Conservation (phyloP, 306 rosid species). For the Citrullus mucosospermus region DNA sequence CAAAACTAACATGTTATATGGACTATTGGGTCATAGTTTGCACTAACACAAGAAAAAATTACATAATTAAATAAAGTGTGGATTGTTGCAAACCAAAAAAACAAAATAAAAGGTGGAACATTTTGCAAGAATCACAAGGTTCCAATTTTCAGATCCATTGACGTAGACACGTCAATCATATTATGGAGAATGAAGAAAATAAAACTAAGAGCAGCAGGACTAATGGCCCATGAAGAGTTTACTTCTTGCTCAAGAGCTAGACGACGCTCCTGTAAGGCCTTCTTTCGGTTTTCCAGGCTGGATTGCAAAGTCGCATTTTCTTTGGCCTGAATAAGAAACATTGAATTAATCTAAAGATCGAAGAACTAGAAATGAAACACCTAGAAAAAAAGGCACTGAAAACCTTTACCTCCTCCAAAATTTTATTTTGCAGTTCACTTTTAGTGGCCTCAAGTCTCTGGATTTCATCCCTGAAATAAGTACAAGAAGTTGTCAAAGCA, state of each 20-base stretch:
- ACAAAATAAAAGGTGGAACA: not conserved
- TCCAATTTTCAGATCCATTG: not conserved
- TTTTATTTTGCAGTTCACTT: conserved; percentile 44
- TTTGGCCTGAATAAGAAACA: conserved; percentile 31
- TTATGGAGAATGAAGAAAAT: conserved; percentile 7
- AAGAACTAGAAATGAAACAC: conserved; percentile 16
- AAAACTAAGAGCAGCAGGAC: not conserved
- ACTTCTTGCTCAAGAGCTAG: conserved; percentile 79
- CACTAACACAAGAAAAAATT: not conserved
- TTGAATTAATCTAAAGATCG: not conserved
- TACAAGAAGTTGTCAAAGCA: conserved; percentile 16
- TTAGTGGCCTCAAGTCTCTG: conserved; percentile 49
- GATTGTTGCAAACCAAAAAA: not conserved
- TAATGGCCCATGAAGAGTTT: conserved; percentile 16
- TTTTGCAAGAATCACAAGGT: not conserved
- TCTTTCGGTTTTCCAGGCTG: conserved; percentile 40
- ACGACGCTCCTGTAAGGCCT: conserved; percentile 51
- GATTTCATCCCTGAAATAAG: conserved; percentile 46
- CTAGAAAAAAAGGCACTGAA: conserved; percentile 1
- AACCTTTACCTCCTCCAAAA: conserved; percentile 46
- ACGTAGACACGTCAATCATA: conserved; percentile 1
- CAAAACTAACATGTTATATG: not conserved
- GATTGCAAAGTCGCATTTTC: conserved; percentile 44
- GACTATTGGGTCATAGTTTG: not conserved
- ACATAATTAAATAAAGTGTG: not conserved